phyloP scores from a whole-genome alignment of 2,329 filamentous ascomycete genomes.

The Aspergillus latus region DNA sequence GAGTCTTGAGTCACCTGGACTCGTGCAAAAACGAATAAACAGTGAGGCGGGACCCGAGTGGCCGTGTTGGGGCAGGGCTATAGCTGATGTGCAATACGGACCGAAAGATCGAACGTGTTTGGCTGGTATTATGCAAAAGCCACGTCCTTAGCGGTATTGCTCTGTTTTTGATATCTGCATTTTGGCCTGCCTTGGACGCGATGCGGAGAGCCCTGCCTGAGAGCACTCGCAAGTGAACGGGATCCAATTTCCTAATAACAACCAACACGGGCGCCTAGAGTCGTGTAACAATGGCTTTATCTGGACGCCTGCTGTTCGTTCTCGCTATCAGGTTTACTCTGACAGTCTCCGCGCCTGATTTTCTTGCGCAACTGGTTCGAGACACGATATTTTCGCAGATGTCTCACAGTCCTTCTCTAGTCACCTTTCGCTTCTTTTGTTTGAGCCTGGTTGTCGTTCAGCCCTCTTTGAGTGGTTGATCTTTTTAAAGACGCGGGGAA shows the following conservation, averaged over 20 bases:
- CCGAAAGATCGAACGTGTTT: conserved; percentile 30
- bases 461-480: conserved; percentile 33
- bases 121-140: conserved; percentile 35
- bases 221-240: conserved; percentile 36
- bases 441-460: conserved; percentile 19
- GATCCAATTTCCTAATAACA: conserved; percentile 26
- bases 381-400: conserved; percentile 14
- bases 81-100: conserved; percentile 34
- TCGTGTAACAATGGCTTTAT: conserved; percentile 24
- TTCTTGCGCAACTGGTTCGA: conserved; percentile 17
- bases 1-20: conserved; percentile 43
- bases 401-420: conserved; percentile 22
- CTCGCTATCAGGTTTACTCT: conserved; percentile 14
- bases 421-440: conserved; percentile 21
- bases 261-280: conserved; percentile 21
- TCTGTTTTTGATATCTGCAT: conserved; percentile 45
- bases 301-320: conserved; percentile 12
- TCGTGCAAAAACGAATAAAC: conserved; percentile 35
- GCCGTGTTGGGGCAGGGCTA: conserved; percentile 29
- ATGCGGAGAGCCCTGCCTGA: conserved; percentile 44
- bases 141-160: conserved; percentile 42
- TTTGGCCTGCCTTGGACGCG: conserved; percentile 42
- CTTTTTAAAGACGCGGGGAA: conserved; percentile 34
- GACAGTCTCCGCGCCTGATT: conserved; percentile 12
- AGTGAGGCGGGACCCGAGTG: conserved; percentile 30